Evolutionary conservation across 345 rosid genomes (phyloP).

Genomic region (Salix purpurea): DNA sequence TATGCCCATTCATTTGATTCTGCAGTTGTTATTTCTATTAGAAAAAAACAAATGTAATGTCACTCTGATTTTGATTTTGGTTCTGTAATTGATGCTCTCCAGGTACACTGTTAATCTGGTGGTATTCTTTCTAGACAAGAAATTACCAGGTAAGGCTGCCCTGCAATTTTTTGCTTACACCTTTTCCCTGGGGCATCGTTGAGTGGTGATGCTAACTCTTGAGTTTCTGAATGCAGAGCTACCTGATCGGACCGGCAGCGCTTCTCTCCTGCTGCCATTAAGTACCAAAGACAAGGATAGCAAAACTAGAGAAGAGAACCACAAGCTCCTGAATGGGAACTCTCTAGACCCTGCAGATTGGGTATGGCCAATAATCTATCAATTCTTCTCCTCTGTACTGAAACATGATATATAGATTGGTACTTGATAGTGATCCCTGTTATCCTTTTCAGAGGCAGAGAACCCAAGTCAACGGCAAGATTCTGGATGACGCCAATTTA

Average conservation of each 20-base stretch:
- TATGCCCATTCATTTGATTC: background rate
- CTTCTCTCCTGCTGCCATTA: conserved; percentile 59
- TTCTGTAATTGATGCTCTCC: conserved; percentile 10
- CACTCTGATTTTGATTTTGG: conserved; percentile 10
- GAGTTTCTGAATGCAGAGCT: conserved; percentile 52
- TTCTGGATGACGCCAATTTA: conserved; percentile 55
- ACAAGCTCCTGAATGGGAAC: conserved; percentile 91
- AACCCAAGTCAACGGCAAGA: conserved; percentile 81
- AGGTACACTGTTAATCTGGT: conserved; percentile 95
- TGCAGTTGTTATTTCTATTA: background rate
- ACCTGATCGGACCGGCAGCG: conserved; percentile 63
- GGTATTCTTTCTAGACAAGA: conserved; percentile 94
- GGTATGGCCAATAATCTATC: conserved; percentile 36
- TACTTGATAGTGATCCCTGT: background rate
- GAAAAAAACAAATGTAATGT: background rate
- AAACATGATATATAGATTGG: background rate
- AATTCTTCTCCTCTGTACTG: background rate
- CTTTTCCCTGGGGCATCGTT: background rate
- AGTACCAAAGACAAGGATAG: conserved; percentile 60
- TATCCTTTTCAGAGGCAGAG: conserved; percentile 56
- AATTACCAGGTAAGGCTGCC: conserved; percentile 74
- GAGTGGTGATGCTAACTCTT: conserved; percentile 12
- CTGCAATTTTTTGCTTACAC: background rate
- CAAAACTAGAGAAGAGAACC: conserved; percentile 79
- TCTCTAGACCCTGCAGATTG: conserved; percentile 79